Percentiles rank a stretch among this genome's conserved stretches.
Conservation (phyloP, 2,329 filamentous ascomycete genomes). For the Penicillium thymicola region DNA sequence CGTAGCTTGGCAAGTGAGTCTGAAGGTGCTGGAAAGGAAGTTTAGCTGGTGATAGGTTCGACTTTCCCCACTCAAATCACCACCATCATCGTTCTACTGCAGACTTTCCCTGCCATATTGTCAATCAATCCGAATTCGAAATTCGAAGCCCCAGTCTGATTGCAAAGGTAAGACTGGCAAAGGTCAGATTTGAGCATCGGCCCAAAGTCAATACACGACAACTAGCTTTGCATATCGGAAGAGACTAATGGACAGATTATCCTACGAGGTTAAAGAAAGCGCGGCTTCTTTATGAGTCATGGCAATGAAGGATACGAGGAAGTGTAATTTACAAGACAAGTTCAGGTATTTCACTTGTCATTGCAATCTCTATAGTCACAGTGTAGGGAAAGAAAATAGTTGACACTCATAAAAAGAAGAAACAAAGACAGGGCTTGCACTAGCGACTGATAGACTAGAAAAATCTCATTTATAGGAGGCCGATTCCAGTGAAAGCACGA, state of each 20-base stretch:
- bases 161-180: not conserved
- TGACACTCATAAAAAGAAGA: not conserved
- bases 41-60: no score
- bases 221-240: not conserved
- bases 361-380: not conserved
- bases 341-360: not conserved
- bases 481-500: constrained; percentile 15
- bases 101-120: no score
- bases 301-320: no score
- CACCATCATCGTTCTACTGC: no score
- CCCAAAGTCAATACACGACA: not conserved
- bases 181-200: not conserved
- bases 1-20: no score
- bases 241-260: not conserved
- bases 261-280: not conserved
- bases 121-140: no score
- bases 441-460: not conserved
- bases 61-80: no score
- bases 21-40: no score
- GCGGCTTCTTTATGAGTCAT: not conserved
- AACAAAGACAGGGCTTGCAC: not conserved
- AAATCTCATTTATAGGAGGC: not conserved
- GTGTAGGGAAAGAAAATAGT: not conserved
- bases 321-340: not conserved
- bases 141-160: no score